Percentiles rank a stretch among this genome's conserved stretches.
These are phyloP conservation scores for Arthrobotrys iridis DNA, from an alignment of 2,329 filamentous ascomycete species.

Conservation along the genomic window DNA sequence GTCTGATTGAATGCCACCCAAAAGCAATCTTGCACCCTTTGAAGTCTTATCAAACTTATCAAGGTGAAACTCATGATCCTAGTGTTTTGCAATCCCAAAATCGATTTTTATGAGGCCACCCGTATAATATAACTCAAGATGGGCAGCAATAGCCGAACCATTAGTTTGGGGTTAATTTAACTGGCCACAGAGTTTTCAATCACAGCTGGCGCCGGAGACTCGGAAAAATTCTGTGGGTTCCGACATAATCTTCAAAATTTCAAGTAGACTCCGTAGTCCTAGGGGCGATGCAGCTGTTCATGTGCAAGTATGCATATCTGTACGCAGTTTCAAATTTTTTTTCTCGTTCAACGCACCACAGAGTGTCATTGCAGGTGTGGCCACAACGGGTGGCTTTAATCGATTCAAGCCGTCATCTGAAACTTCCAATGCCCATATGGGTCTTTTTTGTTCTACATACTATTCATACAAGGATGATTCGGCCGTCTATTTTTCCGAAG, in stretches of 20 bases:
- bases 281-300: not conserved
- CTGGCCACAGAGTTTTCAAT: not conserved
- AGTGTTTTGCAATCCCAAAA: conserved; percentile 2
- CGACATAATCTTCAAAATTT: not conserved
- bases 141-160: conserved; percentile 41
- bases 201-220: not conserved
- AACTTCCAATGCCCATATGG: conserved; percentile 8
- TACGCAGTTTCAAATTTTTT: conserved; percentile 13
- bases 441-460: too few relatives aligned
- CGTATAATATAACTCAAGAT: conserved; percentile 34
- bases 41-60: conserved; percentile 39
- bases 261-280: not conserved
- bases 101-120: conserved; percentile 1
- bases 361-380: not conserved
- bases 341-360: not conserved
- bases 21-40: not conserved
- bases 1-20: not conserved
- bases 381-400: conserved; percentile 14
- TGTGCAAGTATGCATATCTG: conserved; percentile 14
- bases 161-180: not conserved
- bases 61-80: conserved; percentile 39
- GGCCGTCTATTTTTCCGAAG: conserved; percentile 52
- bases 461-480: conserved; percentile 36
- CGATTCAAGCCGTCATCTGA: conserved; percentile 29
- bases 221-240: conserved; percentile 28